Evolutionary conservation across 768 basidiomycete species (phyloP).

Genomic region (Trametes meyenii): DNA sequence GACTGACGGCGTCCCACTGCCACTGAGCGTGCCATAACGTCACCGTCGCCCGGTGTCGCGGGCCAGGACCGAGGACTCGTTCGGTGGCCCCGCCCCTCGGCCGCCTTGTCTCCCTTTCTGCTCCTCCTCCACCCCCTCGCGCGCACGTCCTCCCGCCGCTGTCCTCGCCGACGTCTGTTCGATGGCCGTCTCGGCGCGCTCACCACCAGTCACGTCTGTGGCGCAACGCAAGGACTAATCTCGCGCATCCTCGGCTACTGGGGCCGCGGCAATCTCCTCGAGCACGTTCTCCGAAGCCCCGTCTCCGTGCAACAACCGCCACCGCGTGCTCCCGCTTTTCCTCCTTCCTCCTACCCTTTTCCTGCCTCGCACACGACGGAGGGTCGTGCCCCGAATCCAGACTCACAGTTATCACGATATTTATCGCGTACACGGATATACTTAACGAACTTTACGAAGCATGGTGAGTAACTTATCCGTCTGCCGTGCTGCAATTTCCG

Average conservation of each 20-base stretch:
- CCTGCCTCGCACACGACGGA: background rate
- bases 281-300: conserved; percentile 6
- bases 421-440: conserved; percentile 4
- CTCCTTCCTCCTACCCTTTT: background rate
- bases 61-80: background rate
- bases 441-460: conserved; percentile 18
- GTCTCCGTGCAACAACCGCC: conserved; percentile 14
- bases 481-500: conserved; percentile 11
- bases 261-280: conserved; percentile 16
- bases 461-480: conserved; percentile 24
- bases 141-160: background rate
- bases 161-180: conserved; percentile 4
- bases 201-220: conserved; percentile 3
- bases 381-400: background rate
- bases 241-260: conserved; percentile 12
- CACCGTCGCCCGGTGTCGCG: background rate
- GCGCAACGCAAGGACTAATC: conserved; percentile 10
- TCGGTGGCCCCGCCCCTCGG: conserved; percentile 1
- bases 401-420: conserved; percentile 16
- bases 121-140: background rate
- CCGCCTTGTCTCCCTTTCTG: conserved; percentile 7
- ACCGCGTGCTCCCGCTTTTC: conserved; percentile 13
- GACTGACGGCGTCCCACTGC: background rate
- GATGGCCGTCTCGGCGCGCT: conserved; percentile 9
- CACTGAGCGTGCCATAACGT: conserved; percentile 1